Conservation (phyloP, 176 grass and related monocot genomes). For the Aegilops umbellulata region DNA sequence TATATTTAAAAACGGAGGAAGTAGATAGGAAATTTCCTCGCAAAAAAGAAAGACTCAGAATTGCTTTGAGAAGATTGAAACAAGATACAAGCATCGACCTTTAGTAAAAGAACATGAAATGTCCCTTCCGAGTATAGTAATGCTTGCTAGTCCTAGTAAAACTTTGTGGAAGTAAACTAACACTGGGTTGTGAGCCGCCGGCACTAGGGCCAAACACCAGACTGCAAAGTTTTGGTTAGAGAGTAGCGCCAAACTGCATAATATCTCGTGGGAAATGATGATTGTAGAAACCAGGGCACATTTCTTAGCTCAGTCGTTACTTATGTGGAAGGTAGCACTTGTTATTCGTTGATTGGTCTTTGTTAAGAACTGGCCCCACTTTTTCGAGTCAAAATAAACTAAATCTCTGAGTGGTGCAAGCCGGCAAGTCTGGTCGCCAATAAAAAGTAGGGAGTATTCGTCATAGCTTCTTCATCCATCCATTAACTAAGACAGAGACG, state of each 20-base stretch:
- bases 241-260: not conserved
- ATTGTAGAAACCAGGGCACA: not conserved
- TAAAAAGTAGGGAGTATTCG: not conserved
- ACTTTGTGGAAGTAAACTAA: constrained; percentile 10
- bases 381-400: constrained; percentile 30
- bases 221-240: not conserved
- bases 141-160: not conserved
- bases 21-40: no score
- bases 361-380: constrained; percentile 43
- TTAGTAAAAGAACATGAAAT: not conserved
- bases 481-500: constrained; percentile 15
- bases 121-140: not conserved
- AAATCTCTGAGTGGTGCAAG: constrained; percentile 14
- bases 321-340: constrained; percentile 24
- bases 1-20: no score
- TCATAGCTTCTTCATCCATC: constrained; percentile 33
- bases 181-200: not conserved
- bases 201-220: constrained; percentile 10
- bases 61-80: not conserved
- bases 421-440: constrained; percentile 19
- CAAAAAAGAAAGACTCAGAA: no score
- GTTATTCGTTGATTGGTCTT: constrained; percentile 35
- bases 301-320: constrained; percentile 21
- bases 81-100: not conserved
- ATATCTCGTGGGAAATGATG: constrained; percentile 2